These are phyloP conservation scores for Prinsepia uniflora DNA, from an alignment of 306 rosid species.

Conservation along the genomic window DNA sequence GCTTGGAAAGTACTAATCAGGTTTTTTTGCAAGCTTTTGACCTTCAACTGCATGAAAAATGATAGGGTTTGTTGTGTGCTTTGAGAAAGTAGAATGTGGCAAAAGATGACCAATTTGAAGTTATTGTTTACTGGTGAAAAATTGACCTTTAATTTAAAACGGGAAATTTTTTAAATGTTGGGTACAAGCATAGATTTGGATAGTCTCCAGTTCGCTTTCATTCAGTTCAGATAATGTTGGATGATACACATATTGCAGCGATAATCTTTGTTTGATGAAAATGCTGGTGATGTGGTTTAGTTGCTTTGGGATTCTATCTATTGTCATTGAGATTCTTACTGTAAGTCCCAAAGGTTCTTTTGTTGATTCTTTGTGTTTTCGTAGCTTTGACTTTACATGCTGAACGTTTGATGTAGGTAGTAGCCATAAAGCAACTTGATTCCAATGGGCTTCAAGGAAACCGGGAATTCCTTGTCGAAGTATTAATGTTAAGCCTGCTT, in stretches of 20 bases:
- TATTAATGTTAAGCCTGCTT: constrained; percentile 51
- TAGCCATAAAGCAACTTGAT: constrained; percentile 56
- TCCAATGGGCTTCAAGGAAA: constrained; percentile 60
- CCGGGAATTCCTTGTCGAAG: constrained; percentile 59
- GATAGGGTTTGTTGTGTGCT: neutral
- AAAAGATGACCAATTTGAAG: neutral
- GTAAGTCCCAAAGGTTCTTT: neutral
- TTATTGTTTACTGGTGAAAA: neutral
- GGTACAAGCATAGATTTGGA: neutral
- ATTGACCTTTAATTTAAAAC: neutral
- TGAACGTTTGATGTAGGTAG: constrained; percentile 36
- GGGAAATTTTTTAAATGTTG: neutral
- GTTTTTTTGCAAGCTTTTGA: constrained; percentile 17
- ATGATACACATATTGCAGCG: neutral
- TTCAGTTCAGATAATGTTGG: neutral
- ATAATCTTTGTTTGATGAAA: neutral
- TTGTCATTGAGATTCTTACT: neutral
- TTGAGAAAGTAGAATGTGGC: neutral
- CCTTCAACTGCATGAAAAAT: neutral
- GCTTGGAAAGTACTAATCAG: constrained; percentile 48
- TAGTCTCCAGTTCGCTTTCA: neutral
- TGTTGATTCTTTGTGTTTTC: neutral
- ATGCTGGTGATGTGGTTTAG: constrained; percentile 2
- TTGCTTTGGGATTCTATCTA: neutral
- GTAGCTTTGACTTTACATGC: neutral